These are phyloP conservation scores for Eucalyptus polyanthemos DNA, from an alignment of 345 rosid genomes.

Conservation along the genomic window DNA sequence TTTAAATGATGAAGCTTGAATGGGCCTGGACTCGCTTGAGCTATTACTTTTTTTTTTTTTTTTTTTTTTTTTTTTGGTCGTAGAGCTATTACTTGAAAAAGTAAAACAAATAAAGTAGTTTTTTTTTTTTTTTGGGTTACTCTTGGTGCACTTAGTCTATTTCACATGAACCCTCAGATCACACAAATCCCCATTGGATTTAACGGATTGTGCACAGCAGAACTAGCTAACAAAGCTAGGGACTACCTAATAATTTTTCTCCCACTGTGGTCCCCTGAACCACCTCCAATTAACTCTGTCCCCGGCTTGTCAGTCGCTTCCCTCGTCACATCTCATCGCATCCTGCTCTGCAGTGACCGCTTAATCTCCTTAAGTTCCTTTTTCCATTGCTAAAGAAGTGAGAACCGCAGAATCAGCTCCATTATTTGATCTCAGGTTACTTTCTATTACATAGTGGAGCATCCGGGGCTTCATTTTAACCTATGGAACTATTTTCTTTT, in stretches of 20 bases:
- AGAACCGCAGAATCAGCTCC: neutral
- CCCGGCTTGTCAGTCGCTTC: rapidly evolving
- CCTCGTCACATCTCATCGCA: neutral
- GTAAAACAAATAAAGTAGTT: neutral
- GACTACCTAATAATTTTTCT: too few relatives aligned
- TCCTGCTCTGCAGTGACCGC: rapidly evolving
- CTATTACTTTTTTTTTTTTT: too few relatives aligned
- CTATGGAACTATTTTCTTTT: neutral
- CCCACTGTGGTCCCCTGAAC: too few relatives aligned
- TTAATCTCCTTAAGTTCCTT: neutral
- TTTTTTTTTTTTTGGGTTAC: too few relatives aligned
- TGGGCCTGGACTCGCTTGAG: rapidly evolving
- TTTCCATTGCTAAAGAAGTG: neutral
- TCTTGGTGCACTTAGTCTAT: too few relatives aligned
- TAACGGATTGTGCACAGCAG: rapidly evolving
- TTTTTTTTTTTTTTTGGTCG: too few relatives aligned
- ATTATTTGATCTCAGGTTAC: neutral
- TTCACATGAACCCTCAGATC: rapidly evolving
- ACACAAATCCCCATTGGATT: too few relatives aligned
- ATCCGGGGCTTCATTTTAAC: neutral
- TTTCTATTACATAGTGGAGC: neutral
- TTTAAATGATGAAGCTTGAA: too few relatives aligned
- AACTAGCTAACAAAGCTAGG: too few relatives aligned
- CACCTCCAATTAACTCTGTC: neutral
- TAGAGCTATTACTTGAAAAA: too few relatives aligned